Evolutionary conservation across 768 basidiomycete genomes (phyloP), one percentile per base, ranked within the genome.

Genomic region (Lentinus brumalis): DNA sequence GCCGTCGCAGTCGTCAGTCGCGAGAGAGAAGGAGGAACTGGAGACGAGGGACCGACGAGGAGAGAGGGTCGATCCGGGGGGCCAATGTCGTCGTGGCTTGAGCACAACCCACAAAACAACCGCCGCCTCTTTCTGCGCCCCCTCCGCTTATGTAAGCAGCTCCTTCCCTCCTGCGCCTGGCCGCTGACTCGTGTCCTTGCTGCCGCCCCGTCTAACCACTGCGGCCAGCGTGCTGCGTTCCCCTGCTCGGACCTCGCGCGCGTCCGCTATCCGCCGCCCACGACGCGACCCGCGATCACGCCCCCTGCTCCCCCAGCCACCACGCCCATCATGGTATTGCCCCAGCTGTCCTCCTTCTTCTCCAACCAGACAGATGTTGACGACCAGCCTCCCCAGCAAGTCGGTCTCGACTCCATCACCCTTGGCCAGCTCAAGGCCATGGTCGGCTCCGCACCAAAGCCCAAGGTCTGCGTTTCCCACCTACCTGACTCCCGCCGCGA

Each of bases 381-480:
- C 68, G 21, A 44, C 21, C 31, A 7, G 56, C 21, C 47, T 39
- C 46, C 46, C 49, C 65, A 73, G 68, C 79, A 77, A 67, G 78
- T 75, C 44, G 80, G 80, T 1, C 77, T 85, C 35, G 88, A 90
- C 71, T 91, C 89, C 16, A 91, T 92, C 68, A 91, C 87, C 9
- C 83, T 93, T 35, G 91, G 90, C 39, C 91, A 93, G 75, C 83
- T 92, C 59, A 89, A 85, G 73, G 83, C 85, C 49, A 84, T 91
- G 79, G 88, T 90, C 55, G 79, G 75, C 46, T 79, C 87, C 18
- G 85, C 77, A 18, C 86, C 87, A 42, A 91, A 89, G 74, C 89
- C 89, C 59, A 92, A 90, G 86, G 90, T 84, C 75, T 61, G 79
- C 40, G 69, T 29, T 42, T 50, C 55, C 32, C 53, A 35, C 53